phyloP scores from a whole-genome alignment of 306 rosid species.

The Rosa multiflora region DNA sequence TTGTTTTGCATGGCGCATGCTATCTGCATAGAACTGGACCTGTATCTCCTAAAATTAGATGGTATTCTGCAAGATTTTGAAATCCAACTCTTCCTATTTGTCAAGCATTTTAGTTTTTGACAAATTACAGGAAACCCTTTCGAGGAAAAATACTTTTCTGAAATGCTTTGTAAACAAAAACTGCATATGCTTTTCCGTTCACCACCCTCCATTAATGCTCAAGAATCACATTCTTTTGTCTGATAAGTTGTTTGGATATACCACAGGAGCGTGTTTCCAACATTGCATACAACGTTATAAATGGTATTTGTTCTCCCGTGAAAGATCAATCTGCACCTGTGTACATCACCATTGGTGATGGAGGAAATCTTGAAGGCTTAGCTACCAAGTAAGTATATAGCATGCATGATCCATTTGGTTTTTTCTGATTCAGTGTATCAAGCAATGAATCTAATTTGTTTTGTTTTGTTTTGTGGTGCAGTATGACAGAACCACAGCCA shows the following conservation, averaged over 20 bases:
- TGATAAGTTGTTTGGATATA: constrained; percentile 1
- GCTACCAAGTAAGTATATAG: constrained; percentile 61
- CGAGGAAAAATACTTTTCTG: background rate
- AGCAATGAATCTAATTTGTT: background rate
- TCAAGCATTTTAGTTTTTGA: background rate
- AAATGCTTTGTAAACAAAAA: background rate
- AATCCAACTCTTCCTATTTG: background rate
- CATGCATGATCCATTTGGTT: background rate
- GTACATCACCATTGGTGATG: constrained; percentile 87
- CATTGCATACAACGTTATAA: constrained; percentile 59
- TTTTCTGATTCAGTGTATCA: background rate
- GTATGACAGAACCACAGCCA: constrained; percentile 87
- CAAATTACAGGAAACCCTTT: constrained; percentile 6
- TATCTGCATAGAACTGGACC: background rate
- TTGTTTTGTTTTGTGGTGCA: constrained; percentile 29
- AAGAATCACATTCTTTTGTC: background rate
- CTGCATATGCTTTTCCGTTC: background rate
- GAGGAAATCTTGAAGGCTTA: constrained; percentile 89
- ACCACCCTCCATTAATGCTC: background rate
- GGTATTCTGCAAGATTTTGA: background rate
- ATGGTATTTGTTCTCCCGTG: constrained; percentile 66
- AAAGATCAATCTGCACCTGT: constrained; percentile 82
- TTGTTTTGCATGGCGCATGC: constrained; percentile 1
- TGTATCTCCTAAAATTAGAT: background rate
- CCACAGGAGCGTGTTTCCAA: constrained; percentile 81